Base-by-base conservation (phyloP, 805 yeast genomes). In the Teunomyces gatunensis region DNA sequence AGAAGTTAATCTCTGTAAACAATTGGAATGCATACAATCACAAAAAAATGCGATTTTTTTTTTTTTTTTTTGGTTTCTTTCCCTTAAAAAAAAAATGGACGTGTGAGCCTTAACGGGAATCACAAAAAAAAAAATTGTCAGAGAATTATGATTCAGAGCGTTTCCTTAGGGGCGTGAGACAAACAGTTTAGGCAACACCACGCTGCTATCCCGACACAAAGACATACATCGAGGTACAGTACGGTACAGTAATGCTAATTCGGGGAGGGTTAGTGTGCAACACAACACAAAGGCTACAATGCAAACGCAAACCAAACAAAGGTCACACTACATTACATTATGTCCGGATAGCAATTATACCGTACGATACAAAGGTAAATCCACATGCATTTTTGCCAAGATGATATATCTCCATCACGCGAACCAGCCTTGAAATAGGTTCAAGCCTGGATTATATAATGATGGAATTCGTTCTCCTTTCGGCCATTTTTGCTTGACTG, bases 401-500 rank as follows among this genome's bases (percentile, higher is more conserved):
- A 35, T 20, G 20, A 21, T 73, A 21, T 73, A 73, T 73, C 44
- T 52, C 74, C 77, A 66, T 64, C 74, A 70, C 64, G 77, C 77
- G 76, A 73, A 73, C 73, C 70, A 65, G 51, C 44, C 50, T 40
- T 51, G 52, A 57, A 51, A 23, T 20, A 29, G 37, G 21, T 25
- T 46, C 21, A 44, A 54, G 47, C 23, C 55, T 65, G 67, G 73
- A 71, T 71, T 70, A 63, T 66, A 61, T 58, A 64, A 59, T 61
- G 66, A 55, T 51, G 64, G 63, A 33, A 20, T 34, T 29, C 57
- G 47, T 47, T 73, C 75, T 73, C 65, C 77, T 67, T 73, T 73
- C 69, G 68, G 78, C 78, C 78, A 73, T 73, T 73, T 71, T 45
- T 73, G 78, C 78, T 70, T 55, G 57, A 66, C 74, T 67, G 67